Evolutionary conservation across 148 eudicot species (phyloP).

Genomic region (Vaccinium darrowii): DNA sequence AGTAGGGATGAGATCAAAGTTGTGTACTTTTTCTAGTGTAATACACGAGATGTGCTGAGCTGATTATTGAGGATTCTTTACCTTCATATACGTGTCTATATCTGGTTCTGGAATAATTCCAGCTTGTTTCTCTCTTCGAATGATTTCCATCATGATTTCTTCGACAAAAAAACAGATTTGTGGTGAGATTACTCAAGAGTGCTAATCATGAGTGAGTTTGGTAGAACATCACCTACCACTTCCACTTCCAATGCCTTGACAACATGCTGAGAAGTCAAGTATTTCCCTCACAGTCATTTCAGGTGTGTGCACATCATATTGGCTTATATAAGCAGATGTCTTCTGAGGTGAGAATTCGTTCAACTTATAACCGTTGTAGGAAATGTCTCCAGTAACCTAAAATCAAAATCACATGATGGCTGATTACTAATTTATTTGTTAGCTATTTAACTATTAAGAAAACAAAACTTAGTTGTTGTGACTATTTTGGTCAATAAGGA

Average conservation of each 20-base stretch:
- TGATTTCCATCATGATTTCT: constrained; percentile 65
- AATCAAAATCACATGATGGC: neutral
- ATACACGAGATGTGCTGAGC: neutral
- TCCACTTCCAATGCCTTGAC: constrained; percentile 77
- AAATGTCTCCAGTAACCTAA: constrained; percentile 58
- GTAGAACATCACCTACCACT: constrained; percentile 37
- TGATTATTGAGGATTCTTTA: constrained; percentile 11
- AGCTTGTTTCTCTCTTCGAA: constrained; percentile 66
- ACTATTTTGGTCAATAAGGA: neutral
- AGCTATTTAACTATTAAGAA: neutral
- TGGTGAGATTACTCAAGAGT: neutral
- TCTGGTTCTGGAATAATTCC: constrained; percentile 74
- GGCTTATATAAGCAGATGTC: constrained; percentile 76
- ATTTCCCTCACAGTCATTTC: constrained; percentile 86
- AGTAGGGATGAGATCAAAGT: neutral
- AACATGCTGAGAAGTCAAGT: constrained; percentile 68
- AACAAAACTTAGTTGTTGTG: neutral
- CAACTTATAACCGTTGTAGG: constrained; percentile 69
- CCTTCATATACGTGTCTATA: constrained; percentile 83
- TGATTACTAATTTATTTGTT: neutral
- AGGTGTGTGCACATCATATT: constrained; percentile 76
- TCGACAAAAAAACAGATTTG: neutral
- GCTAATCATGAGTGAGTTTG: neutral
- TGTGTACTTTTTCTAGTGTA: neutral
- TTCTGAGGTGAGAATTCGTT: constrained; percentile 69